Base-by-base conservation (phyloP, 2,329 filamentous ascomycete genomes). In the Lachnellula occidentalis region DNA sequence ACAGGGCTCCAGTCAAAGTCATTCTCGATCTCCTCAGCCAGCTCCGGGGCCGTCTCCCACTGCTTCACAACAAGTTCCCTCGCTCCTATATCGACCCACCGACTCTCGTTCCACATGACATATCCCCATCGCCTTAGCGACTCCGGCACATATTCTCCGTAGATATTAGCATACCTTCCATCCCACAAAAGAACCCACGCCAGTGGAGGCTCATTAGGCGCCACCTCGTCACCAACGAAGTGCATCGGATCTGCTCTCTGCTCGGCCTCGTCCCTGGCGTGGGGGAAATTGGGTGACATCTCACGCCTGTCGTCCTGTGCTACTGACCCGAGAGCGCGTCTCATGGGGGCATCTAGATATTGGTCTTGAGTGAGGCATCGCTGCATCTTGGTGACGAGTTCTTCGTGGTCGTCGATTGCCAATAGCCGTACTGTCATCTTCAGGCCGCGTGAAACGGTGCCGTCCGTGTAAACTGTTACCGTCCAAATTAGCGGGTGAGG, bases 131-230 rank as follows among this genome's bases (percentile, higher is more conserved):
- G 48, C 5, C 34, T 15, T 41, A 42, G 9, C 1, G 36, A 39
- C 34, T 50, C 48, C 36, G 34, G 48, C 48, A 50, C 48, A 42
- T 50, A 50, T 39, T 39, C 34, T 41, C 34, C 48, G 34, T 39
- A 50, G 34, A 50, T 27, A 24, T 50, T 42, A 22, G 34, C 19
- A 50, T 50, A 50, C 19, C 14, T 42, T 21, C 48, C 48, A 21
- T 15, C 15, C 48, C 48, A 50, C 36, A 50, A 41, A 12, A 50
- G 48, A 41, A 42, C 22, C 48, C 48, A 50, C 34, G 48, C 48
- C 48, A 50, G 5, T 42, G 48, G 48, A 39, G 48, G 48, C 1
- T 42, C 17, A 27, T 41, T 17, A 21, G 34, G 34, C 7, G 34
- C 17, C 34, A 24, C 36, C 9, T 1, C 22, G 15, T 50, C 48